phyloP scores from a whole-genome alignment of 78 protist genomes.

The Creolimax fragrantissima region DNA sequence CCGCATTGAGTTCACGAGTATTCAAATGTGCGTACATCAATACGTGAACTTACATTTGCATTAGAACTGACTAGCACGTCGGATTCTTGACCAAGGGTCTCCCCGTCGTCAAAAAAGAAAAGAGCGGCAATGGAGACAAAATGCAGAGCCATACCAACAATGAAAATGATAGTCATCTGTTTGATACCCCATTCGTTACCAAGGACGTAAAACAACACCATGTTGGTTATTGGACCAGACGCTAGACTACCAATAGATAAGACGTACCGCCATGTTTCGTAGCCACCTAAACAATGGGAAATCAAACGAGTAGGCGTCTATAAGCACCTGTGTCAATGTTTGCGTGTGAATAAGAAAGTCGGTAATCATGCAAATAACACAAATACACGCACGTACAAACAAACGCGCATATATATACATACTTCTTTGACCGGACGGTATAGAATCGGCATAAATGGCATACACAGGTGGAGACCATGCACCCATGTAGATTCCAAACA shows the following conservation, averaged over 20 bases:
- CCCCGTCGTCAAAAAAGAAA: neutral
- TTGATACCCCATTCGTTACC: neutral
- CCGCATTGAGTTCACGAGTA: too few species aligned
- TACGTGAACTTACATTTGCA: too few species aligned
- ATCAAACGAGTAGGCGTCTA: too few species aligned
- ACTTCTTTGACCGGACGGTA: neutral
- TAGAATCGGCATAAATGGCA: slow-evolving; percentile 19
- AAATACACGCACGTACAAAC: too few species aligned
- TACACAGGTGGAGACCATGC: slow-evolving; percentile 8
- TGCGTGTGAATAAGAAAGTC: too few species aligned
- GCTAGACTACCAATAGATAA: neutral
- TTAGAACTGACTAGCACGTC: slow-evolving; percentile 1
- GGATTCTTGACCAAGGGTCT: neutral
- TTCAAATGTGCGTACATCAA: too few species aligned
- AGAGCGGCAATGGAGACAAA: neutral
- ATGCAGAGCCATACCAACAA: neutral
- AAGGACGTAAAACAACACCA: neutral
- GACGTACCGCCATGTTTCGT: slow-evolving; percentile 3
- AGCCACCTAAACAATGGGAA: neutral
- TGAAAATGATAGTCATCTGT: slow-evolving; percentile 11
- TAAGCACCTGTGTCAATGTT: too few species aligned
- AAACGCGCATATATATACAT: too few species aligned
- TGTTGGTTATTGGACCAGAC: neutral
- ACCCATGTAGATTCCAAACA: slow-evolving; percentile 12
- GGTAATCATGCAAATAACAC: too few species aligned